A percentile compares a stretch with the other conserved stretches of the same genome.
phyloP scores from a whole-genome alignment of 305 asterid species.

The Fraxinus nigra region DNA sequence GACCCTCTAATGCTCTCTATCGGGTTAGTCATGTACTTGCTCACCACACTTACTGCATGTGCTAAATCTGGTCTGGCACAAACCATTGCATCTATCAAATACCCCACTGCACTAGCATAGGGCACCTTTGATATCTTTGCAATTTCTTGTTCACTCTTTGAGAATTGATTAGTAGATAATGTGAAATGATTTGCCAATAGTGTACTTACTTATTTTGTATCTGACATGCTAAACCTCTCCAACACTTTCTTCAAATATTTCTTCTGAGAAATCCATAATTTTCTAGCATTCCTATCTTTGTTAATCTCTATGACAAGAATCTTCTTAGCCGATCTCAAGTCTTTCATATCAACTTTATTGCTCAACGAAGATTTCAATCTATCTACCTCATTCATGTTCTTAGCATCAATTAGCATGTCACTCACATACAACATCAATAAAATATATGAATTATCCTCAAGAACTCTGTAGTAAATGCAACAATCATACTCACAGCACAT shows the following conservation, averaged over 20 bases:
- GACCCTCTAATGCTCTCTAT: background rate
- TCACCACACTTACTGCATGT: background rate
- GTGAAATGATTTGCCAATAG: background rate
- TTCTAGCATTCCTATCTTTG: background rate
- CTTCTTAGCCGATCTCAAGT: background rate
- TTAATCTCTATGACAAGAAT: background rate
- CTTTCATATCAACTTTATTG: background rate
- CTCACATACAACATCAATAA: background rate
- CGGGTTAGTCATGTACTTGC: background rate
- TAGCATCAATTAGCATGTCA: background rate
- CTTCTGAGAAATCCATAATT: background rate
- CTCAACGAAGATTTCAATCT: background rate
- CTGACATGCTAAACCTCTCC: background rate
- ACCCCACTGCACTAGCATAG: background rate
- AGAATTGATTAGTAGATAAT: background rate
- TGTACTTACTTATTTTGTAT: background rate
- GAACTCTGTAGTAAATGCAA: background rate
- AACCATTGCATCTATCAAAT: background rate
- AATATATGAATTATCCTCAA: background rate
- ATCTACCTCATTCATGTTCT: background rate
- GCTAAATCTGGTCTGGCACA: background rate
- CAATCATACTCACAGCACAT: background rate
- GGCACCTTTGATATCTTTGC: background rate
- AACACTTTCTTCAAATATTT: no score
- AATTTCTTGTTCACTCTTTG: background rate